phyloP scores from a whole-genome alignment of 305 asterid species.

The Fraxinus baroniana region DNA sequence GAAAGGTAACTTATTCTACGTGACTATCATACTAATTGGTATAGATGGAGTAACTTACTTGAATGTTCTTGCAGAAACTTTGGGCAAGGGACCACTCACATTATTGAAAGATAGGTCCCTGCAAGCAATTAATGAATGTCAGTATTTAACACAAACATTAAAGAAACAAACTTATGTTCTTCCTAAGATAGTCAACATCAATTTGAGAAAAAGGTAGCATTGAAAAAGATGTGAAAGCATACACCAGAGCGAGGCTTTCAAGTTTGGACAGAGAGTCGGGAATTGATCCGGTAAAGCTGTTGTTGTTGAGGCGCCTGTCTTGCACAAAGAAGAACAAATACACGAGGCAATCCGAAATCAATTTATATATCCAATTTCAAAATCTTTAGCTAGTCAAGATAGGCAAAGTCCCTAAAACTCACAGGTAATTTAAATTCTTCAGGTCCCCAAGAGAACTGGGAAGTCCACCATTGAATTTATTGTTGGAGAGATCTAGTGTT shows the following conservation, averaged over 20 bases:
- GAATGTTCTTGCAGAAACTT: conserved; percentile 75
- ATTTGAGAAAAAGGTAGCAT: not conserved
- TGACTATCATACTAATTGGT: not conserved
- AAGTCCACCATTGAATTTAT: conserved; percentile 61
- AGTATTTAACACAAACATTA: not conserved
- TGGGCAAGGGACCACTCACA: conserved; percentile 81
- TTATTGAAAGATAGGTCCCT: conserved; percentile 96
- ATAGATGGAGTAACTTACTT: conserved; percentile 49
- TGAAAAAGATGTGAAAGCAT: conserved; percentile 26
- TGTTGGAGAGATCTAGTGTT: conserved; percentile 86
- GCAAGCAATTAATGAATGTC: conserved; percentile 22
- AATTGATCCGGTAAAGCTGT: conserved; percentile 67
- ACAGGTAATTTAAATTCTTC: conserved; percentile 74
- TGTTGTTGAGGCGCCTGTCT: conserved; percentile 87
- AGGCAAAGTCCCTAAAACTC: conserved; percentile 36
- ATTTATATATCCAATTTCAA: not conserved
- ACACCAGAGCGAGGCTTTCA: conserved; percentile 75
- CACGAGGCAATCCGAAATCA: conserved; percentile 25
- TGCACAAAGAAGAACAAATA: conserved; percentile 38
- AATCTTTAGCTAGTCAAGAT: not conserved
- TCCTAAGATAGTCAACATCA: not conserved
- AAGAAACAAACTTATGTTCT: not conserved
- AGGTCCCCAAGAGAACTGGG: conserved; percentile 72
- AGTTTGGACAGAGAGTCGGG: conserved; percentile 67
- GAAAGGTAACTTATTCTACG: conserved; percentile 5